phyloP scores from a whole-genome alignment of 2,329 filamentous ascomycete species.

The Ramularia endophylla region DNA sequence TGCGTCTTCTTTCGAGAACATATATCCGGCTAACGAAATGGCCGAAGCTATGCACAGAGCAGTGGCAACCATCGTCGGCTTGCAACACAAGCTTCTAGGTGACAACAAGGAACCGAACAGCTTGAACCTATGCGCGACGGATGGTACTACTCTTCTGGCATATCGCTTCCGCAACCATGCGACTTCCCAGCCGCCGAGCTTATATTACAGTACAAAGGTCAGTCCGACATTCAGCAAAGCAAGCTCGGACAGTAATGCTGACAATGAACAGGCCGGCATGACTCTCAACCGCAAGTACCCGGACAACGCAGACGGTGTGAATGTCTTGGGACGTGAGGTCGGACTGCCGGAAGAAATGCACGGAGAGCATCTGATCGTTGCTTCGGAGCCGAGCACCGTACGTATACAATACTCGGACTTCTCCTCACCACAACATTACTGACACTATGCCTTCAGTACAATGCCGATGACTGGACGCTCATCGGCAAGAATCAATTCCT shows the following conservation, averaged over 20 bases:
- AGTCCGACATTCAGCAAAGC: not conserved
- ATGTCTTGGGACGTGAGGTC: constrained; percentile 30
- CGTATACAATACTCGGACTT: too few species aligned
- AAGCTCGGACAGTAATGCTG: constrained; percentile 1
- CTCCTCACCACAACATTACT: too few species aligned
- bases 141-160: constrained; percentile 45
- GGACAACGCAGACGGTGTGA: constrained; percentile 39
- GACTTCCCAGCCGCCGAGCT: constrained; percentile 45
- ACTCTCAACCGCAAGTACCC: constrained; percentile 51
- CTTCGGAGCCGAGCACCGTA: constrained; percentile 48
- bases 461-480: constrained; percentile 47
- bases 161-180: constrained; percentile 49
- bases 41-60: constrained; percentile 37
- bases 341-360: constrained; percentile 34
- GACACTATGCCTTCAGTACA: too few species aligned
- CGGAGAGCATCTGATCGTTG: constrained; percentile 49
- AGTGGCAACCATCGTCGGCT: constrained; percentile 38
- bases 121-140: constrained; percentile 49
- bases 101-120: constrained; percentile 40
- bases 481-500: constrained; percentile 45
- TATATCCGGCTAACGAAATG: constrained; percentile 41
- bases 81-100: constrained; percentile 43
- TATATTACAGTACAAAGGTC: constrained; percentile 42
- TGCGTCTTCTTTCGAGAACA: constrained; percentile 28
- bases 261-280: constrained; percentile 35